Evolutionary conservation across 169 alveolate species (phyloP).

Genomic region (Eimeria acervulina): DNA sequence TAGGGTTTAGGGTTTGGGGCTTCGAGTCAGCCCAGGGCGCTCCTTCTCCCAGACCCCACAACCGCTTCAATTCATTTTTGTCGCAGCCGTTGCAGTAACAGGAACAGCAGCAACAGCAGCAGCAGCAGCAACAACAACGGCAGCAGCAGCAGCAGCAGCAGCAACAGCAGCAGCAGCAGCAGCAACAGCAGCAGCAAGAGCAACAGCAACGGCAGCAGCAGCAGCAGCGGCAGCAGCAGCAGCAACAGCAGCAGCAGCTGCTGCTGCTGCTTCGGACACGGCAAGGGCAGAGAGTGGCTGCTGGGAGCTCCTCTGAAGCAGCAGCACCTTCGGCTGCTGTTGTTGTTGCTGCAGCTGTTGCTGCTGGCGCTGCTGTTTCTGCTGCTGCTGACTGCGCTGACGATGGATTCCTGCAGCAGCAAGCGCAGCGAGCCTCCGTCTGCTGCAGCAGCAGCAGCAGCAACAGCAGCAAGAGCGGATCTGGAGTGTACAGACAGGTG

Average conservation of each 20-base stretch:
- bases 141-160: slow-evolving; percentile 43
- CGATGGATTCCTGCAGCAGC: neutral
- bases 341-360: no score
- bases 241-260: slow-evolving; percentile 28
- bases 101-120: neutral
- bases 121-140: neutral
- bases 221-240: neutral
- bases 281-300: no score
- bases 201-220: neutral
- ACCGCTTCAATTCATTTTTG: neutral
- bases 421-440: neutral
- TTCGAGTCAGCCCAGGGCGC: neutral
- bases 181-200: neutral
- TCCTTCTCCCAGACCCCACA: neutral
- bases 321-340: no score
- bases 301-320: no score
- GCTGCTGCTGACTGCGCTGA: neutral
- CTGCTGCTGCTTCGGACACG: neutral
- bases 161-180: neutral
- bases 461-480: neutral
- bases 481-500: slow-evolving; percentile 41
- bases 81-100: neutral
- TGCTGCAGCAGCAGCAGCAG: neutral
- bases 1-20: neutral
- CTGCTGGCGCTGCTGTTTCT: no score